A percentile compares a stretch with the other conserved stretches of the same genome.
Conservation (phyloP, 148 eudicot genomes). For the Simmondsia chinensis region DNA sequence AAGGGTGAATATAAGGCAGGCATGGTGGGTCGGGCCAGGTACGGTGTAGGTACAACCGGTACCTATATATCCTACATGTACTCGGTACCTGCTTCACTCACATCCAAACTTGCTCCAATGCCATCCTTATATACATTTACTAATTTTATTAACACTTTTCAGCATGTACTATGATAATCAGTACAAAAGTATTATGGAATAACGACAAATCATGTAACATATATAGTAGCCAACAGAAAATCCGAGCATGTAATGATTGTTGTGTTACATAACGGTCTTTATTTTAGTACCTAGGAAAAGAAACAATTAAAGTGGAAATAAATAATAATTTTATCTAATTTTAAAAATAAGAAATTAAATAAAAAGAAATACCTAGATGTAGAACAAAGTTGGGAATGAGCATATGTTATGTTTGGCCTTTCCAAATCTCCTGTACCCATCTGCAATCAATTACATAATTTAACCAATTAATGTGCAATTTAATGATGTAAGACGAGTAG, state of each 20-base stretch:
- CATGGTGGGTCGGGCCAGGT: too few species aligned
- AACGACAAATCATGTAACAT: too few species aligned
- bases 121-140: too few species aligned
- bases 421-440: slow-evolving; percentile 19
- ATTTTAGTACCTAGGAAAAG: neutral
- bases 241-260: neutral
- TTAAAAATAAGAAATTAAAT: neutral
- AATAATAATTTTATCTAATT: slow-evolving; percentile 4
- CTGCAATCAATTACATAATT: slow-evolving; percentile 3
- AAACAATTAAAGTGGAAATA: neutral
- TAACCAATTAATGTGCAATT: neutral
- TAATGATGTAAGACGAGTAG: neutral
- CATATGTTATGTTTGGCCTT: slow-evolving; percentile 7
- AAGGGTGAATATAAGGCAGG: neutral
- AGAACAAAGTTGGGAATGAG: slow-evolving; percentile 12
- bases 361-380: slow-evolving; percentile 14
- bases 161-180: too few species aligned
- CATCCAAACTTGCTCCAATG: too few species aligned
- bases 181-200: too few species aligned
- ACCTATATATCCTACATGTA: too few species aligned
- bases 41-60: too few species aligned
- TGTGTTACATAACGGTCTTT: neutral
- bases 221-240: neutral
- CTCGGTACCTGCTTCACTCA: too few species aligned
- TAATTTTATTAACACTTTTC: too few species aligned